Evolutionary conservation across 768 basidiomycete genomes (phyloP), one percentile per base, ranked within the genome.

Genomic region (Fibroporia radiculosa): DNA sequence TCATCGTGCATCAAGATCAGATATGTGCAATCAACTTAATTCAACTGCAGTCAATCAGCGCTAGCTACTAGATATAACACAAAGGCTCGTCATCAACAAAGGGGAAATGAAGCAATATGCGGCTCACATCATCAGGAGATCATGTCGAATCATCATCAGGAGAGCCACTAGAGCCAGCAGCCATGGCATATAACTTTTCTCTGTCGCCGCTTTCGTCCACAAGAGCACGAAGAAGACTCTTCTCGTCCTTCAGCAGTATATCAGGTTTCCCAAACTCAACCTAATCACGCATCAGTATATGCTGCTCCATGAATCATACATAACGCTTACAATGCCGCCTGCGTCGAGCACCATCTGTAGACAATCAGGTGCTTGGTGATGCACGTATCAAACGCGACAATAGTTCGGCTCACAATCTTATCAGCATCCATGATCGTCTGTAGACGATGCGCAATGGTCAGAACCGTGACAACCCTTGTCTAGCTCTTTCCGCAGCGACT

Each of bases 361-460:
- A 6, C 6, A n/a, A n/a, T 31, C 29, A 31, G 6, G 20, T 14
- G 6, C n/a, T n/a, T 34, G 6, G 13, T 14, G 10, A n/a, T 34
- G 33, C 60, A 8, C 7, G 18, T 20, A 23, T 57, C 56, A 4
- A 39, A 5, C 33, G 20, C 31, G 14, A 49, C 40, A 13, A 35
- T 6, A 14, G 63, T n/a, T 16, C 3, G 63, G 48, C 54, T 38
- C 47, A 78, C 65, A 40, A 79, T 73, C 50, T 74, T 72, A 54
- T 80, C 77, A 4, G 74, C 72, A 39, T 77, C 77, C 64, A 76
- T 75, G 47, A 80, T 72, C 3, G 73, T 40, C 23, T 40, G 39
- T 6, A 40, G 39, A 14, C 39, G 22, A n/a, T 40, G 39, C 14
- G 39, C 39, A 12, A 40, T 22, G 12, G 75, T 78, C 28, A 80